Evolutionary conservation across 2,329 filamentous ascomycete species (phyloP), one percentile per base, ranked within the genome.

Genomic region (Eutypella sp.): DNA sequence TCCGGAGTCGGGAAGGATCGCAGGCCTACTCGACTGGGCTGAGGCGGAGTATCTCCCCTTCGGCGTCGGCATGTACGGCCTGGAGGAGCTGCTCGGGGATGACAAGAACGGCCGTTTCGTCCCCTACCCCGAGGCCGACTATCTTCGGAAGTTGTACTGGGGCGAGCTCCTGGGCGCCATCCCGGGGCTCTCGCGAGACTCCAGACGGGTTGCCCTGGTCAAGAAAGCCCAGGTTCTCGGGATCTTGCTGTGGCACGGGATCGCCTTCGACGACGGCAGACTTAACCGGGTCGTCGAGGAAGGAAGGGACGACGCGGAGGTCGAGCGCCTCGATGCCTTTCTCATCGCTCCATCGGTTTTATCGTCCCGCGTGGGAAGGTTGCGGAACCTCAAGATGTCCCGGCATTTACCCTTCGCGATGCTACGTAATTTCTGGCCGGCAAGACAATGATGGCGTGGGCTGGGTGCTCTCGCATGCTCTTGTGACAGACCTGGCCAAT

Each of bases 1-100:
- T 43, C 54, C 63, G 0, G 45, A 61, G 1, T 68, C 68, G 0
- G 76, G 74, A 44, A 45, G 53, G 3, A 56, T 84, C 7, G 67
- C 57, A 0, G 82, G 81, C 1, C 47, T 85, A 1, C 68, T 85
- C 0, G 82, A 85, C 56, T 85, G 81, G 82, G 78, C 78, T 0
- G 82, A 85, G 56, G 79, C 75, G 0, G 81, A 84, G 56, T 72
- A 67, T 48, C 58, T 83, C 8, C 81, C 81, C 0, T 81, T 82
- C 52, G 82, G 81, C 0, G 67, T 76, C 3, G 75, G 74, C 22
- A 59, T 83, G 37, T 84, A 83, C 52, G 81, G 80, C 0, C 60
- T 84, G 0, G 81, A 85, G 56, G 73, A 81, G 58, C 56, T 84
- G 1, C 64, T 85, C 1, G 79, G 81, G 1, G 65, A 68, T 46